phyloP scores from a whole-genome alignment of 257 asterid genomes.

The Solanum rostratum region DNA sequence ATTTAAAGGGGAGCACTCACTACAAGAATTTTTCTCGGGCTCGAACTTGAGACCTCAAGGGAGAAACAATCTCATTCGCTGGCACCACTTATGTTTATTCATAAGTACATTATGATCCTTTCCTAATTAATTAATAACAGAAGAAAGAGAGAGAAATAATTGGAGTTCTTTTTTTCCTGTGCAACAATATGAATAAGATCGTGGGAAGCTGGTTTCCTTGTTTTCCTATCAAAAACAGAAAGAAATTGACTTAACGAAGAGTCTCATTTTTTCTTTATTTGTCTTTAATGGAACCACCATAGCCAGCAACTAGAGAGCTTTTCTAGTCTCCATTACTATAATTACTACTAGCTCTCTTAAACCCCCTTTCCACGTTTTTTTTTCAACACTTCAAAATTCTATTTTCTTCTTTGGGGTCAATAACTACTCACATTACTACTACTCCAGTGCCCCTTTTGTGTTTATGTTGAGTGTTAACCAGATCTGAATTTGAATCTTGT shows the following conservation, averaged over 20 bases:
- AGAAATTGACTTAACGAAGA: not conserved
- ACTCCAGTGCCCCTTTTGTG: not conserved
- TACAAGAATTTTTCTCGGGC: too few species aligned
- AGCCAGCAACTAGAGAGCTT: not conserved
- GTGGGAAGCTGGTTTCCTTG: not conserved
- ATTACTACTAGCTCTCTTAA: not conserved
- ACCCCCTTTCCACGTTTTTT: not conserved
- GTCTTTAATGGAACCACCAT: not conserved
- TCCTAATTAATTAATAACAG: too few species aligned
- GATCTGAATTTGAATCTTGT: not conserved
- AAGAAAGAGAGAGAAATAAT: too few species aligned
- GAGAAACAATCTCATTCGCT: too few species aligned
- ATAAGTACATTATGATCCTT: too few species aligned
- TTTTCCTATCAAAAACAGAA: not conserved
- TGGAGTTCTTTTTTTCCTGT: too few species aligned
- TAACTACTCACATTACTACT: not conserved
- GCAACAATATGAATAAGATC: not conserved
- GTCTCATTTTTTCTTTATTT: not conserved
- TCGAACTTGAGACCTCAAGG: too few species aligned
- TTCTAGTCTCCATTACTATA: not conserved
- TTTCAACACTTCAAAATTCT: not conserved
- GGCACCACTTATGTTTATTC: too few species aligned
- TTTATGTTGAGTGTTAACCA: not conserved
- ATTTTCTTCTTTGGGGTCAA: not conserved
- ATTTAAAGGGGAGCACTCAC: too few species aligned